Evolutionary conservation across 2,329 filamentous ascomycete species (phyloP), one percentile per base, ranked within the genome.

Genomic region (Fusarium cicatricum): DNA sequence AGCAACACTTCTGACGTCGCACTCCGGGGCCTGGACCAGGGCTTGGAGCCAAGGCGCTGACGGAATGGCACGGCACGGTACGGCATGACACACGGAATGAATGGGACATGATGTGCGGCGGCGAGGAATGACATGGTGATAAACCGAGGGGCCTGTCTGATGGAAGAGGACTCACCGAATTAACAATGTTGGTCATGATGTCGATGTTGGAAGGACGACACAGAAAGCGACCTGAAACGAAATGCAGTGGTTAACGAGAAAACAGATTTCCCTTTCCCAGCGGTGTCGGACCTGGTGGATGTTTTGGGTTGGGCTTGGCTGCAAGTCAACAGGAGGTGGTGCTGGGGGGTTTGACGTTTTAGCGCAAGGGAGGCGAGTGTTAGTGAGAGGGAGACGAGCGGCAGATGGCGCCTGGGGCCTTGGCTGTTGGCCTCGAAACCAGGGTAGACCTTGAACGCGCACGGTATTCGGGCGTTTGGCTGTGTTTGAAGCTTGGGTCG

Each of bases 1-100:
- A 74, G 68, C 62, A 74, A 67, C 70, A 61, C 58, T 69, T 72
- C 69, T 74, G 70, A 73, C 71, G 71, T 72, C 70, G 71, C 62
- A 67, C 65, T 62, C 62, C 60, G 4, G 3, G 21, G 23, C 29
- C 55, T 61, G 52, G 53, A 39, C 64, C 53, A 55, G 58, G 58
- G 56, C 31, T 45, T 11, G 17, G 32, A 51, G 55, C 42, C 53
- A 56, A 41, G 53, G 45, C 48, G 48, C 58, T 54, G 42, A 47
- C 17, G 49, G 36, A 32, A 52, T 9, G 32, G 23, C n/a, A n/a
- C n/a, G n/a, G n/a, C n/a, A n/a, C n/a, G n/a, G 39, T 42, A 47
- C 21, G 37, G 16, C 29, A 46, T 10, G 23, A 10, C 23, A 26
- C 23, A 26, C 38, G 29, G 17, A 21, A 53, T 42, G 47, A 55